Evolutionary conservation across 1,284 basidiomycete species (phyloP), one percentile per base, ranked within the genome.

Genomic region (Porogramme epimiltina): DNA sequence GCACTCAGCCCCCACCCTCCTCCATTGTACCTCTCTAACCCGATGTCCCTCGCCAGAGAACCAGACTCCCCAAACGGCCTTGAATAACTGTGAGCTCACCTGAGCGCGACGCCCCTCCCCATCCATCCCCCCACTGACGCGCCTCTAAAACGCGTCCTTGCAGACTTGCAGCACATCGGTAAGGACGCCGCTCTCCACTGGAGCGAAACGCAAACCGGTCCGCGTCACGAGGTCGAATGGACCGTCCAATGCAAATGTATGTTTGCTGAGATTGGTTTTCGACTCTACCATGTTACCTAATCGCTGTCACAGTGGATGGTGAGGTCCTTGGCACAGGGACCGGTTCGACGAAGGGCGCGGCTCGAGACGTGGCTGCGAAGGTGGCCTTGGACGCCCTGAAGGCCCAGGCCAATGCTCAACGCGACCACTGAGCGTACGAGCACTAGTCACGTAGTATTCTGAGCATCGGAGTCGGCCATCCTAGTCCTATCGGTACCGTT

Each of bases 191-290:
- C 76, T 25, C 71, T 87, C 22, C 80, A 74, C 59, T 87, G 84
- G 84, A 60, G 70, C 24, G 81, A 85, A 40, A 71, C 69, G 0
- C 64, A 60, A 5, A 62, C 66, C 18, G 84, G 83, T 0, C 73
- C 73, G 0, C 69, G 70, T n/a, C 74, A 84, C 53, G 67, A 66
- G 3, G 79, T 76, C 3, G 62, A 67, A 36, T 88, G 85, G 85
- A 82, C 72, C 3, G 77, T 70, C 3, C 57, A 75, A 3, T 87
- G 83, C 65, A 86, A 81, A 73, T 76, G 85, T 85, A 61, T 63
- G 69, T n/a, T n/a, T 56, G 34, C 26, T 54, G 15, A 3, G 2
- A 15, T 15, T 47, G 51, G 34, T 31, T 18, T 53, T 52, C 45
- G 2, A 16, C 26, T 1, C 6, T 2, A 6, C 23, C 47, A 36